These are phyloP conservation scores for Wilcoxina mikolae DNA, from an alignment of 495 filamentous ascomycete species.

Conservation along the genomic window DNA sequence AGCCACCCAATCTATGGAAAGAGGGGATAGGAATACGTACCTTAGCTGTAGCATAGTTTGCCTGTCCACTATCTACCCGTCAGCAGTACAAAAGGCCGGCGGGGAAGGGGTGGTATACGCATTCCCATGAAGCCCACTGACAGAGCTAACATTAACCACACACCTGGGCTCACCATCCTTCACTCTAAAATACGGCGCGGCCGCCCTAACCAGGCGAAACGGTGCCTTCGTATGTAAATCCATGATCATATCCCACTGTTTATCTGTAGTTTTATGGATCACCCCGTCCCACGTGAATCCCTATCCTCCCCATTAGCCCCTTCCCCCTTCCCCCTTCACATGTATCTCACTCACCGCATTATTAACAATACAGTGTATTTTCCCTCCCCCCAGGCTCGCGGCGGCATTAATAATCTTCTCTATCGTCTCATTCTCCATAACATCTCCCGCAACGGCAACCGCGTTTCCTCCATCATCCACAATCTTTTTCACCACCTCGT, in stretches of 20 bases:
- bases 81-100: background rate
- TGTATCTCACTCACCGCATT: slow-evolving; percentile 40
- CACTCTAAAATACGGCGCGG: slow-evolving; percentile 73
- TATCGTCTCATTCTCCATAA: slow-evolving; percentile 53
- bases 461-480: slow-evolving; percentile 48
- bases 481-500: slow-evolving; percentile 48
- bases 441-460: slow-evolving; percentile 55
- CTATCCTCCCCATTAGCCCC: background rate
- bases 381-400: slow-evolving; percentile 65
- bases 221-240: slow-evolving; percentile 67
- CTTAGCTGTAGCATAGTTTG: slow-evolving; percentile 76
- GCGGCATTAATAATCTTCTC: slow-evolving; percentile 52
- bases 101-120: slow-evolving; percentile 26
- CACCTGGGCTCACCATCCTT: slow-evolving; percentile 63
- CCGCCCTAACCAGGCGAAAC: slow-evolving; percentile 64
- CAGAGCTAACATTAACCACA: slow-evolving; percentile 69
- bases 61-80: slow-evolving; percentile 45
- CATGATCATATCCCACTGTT: slow-evolving; percentile 79
- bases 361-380: slow-evolving; percentile 79
- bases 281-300: slow-evolving; percentile 74
- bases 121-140: slow-evolving; percentile 68
- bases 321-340: background rate
- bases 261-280: slow-evolving; percentile 84
- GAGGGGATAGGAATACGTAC: too few relatives aligned
- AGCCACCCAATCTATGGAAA: too few relatives aligned